phyloP scores from a whole-genome alignment of 1,139 yeast genomes.

The Geotrichum cucujoidarum region DNA sequence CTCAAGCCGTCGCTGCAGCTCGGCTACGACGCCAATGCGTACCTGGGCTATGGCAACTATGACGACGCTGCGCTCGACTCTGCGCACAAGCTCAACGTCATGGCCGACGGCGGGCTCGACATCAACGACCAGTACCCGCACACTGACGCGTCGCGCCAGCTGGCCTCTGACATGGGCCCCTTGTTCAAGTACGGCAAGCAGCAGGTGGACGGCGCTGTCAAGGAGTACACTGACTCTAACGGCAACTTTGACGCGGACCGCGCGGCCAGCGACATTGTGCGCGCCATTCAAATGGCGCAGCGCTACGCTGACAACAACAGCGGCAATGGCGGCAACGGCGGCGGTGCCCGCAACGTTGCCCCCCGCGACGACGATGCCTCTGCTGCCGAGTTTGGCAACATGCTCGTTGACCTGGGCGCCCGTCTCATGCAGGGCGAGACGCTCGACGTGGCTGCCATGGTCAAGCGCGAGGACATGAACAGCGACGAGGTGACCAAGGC shows the following conservation, averaged over 20 bases:
- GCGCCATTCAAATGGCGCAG: constrained; percentile 1
- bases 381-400: constrained; percentile 1
- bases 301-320: too few species aligned
- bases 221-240: constrained; percentile 4
- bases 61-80: constrained; percentile 11
- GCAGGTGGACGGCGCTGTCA: neutral
- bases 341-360: neutral
- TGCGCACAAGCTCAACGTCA: constrained; percentile 5
- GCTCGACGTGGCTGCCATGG: neutral
- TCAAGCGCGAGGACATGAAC: constrained; percentile 3
- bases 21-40: neutral
- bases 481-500: constrained; percentile 3
- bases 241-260: constrained; percentile 9
- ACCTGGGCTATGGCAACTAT: neutral
- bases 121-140: neutral
- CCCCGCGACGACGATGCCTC: too few species aligned
- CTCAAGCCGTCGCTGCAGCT: constrained; percentile 5
- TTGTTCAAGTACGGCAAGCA: constrained; percentile 2
- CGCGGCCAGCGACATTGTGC: constrained; percentile 10
- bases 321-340: neutral
- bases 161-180: constrained; percentile 12
- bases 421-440: neutral
- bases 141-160: constrained; percentile 6
- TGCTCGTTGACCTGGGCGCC: constrained; percentile 8
- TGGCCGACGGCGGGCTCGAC: constrained; percentile 4